Conservation (phyloP, 1,284 basidiomycete species). For the Puccinia triticina region DNA sequence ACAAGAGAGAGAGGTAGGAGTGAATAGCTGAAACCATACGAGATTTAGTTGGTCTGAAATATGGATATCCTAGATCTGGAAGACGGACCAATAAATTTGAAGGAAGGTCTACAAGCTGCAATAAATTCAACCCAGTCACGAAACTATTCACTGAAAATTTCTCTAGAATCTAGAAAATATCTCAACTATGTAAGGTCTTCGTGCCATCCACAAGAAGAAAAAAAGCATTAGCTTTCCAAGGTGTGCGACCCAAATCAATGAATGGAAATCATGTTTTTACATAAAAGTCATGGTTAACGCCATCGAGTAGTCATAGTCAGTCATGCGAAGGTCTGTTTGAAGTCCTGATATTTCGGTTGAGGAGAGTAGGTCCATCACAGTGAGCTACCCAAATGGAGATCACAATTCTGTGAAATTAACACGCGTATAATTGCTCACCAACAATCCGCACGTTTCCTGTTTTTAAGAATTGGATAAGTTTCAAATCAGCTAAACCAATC, state of each 20-base stretch:
- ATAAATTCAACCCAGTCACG: not conserved
- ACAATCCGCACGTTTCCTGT: slow-evolving; percentile 22
- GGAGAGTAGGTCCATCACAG: not conserved
- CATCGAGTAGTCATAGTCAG: slow-evolving; percentile 25
- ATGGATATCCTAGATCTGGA: not conserved
- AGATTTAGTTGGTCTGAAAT: not conserved
- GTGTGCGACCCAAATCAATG: not conserved
- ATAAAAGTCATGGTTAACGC: slow-evolving; percentile 30
- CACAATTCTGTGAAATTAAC: not conserved
- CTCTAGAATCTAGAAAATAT: too few species aligned
- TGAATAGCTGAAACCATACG: not conserved
- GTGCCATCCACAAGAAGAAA: not conserved
- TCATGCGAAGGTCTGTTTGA: slow-evolving; percentile 20
- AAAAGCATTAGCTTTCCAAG: not conserved
- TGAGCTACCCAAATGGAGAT: not conserved
- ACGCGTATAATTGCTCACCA: not conserved
- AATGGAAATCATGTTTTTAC: not conserved
- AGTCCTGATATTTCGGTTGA: slow-evolving; percentile 11
- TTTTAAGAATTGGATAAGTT: not conserved
- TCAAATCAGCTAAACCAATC: not conserved
- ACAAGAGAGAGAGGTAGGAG: not conserved
- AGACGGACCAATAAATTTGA: slow-evolving; percentile 9
- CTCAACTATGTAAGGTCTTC: slow-evolving; percentile 24
- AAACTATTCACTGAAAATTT: not conserved
- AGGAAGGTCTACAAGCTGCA: not conserved